These are phyloP conservation scores for Naematelia encephala DNA, from an alignment of 768 basidiomycete genomes.

Conservation along the genomic window DNA sequence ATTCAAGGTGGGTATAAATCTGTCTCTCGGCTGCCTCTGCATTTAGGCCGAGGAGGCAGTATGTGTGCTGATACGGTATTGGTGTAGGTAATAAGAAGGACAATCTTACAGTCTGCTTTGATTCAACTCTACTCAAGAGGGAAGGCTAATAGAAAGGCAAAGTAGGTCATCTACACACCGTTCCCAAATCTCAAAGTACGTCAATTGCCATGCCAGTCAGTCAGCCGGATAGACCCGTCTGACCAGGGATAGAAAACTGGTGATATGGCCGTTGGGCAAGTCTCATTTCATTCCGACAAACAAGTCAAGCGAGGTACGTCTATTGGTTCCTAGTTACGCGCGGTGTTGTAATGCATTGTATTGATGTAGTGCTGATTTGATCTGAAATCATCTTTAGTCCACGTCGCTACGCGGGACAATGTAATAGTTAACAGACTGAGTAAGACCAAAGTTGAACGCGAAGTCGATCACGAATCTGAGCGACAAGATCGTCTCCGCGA, in stretches of 20 bases:
- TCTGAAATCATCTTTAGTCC: no score
- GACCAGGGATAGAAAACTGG: conserved; percentile 74
- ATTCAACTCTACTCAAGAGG: background rate
- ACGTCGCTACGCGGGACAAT: conserved; percentile 79
- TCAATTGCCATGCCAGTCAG: conserved; percentile 51
- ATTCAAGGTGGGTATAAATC: conserved; percentile 76
- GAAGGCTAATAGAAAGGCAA: background rate
- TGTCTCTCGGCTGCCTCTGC: no score
- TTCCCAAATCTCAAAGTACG: conserved; percentile 88
- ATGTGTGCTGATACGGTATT: no score
- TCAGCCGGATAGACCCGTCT: no score
- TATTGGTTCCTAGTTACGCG: no score
- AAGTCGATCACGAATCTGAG: conserved; percentile 89
- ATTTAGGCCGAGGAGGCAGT: no score
- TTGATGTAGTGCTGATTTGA: background rate
- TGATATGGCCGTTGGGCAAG: conserved; percentile 95
- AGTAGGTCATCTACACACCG: conserved; percentile 80
- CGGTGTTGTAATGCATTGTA: no score
- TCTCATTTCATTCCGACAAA: conserved; percentile 90
- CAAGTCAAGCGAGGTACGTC: conserved; percentile 73
- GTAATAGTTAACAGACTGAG: conserved; percentile 84
- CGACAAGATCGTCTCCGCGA: conserved; percentile 64
- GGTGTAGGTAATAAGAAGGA: conserved; percentile 91
- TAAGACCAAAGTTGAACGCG: conserved; percentile 81
- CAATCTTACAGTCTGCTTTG: conserved; percentile 60